phyloP scores from a whole-genome alignment of 108 stramenopile genomes.

The Stephanodiscus triporus region DNA sequence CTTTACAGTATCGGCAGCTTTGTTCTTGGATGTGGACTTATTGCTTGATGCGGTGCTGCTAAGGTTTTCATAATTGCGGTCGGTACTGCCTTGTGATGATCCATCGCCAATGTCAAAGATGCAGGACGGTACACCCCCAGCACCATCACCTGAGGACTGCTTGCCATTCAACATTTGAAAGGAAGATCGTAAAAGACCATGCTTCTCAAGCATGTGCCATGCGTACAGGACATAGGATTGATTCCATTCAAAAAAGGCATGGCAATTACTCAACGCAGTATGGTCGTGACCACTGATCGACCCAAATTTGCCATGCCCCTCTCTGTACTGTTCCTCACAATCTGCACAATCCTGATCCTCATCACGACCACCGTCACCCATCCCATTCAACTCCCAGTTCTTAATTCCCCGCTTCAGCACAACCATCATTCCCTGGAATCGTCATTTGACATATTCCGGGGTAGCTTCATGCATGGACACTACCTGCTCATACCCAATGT shows the following conservation, averaged over 20 bases:
- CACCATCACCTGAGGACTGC: too few species aligned
- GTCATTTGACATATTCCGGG: background rate
- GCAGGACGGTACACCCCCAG: too few species aligned
- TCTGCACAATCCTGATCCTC: conserved; percentile 16
- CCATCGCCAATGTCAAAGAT: too few species aligned
- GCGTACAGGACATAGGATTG: background rate
- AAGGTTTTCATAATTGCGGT: too few species aligned
- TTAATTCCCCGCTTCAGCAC: background rate
- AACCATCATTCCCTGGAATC: conserved; percentile 1
- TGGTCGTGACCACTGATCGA: background rate
- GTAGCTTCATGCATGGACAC: background rate
- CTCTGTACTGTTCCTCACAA: too few species aligned
- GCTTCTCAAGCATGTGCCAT: conserved; percentile 1
- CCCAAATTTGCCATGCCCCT: background rate
- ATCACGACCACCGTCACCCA: conserved; percentile 9
- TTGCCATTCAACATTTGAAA: too few species aligned
- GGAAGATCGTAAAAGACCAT: too few species aligned
- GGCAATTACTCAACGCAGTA: background rate
- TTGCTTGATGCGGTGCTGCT: too few species aligned
- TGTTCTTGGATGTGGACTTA: too few species aligned
- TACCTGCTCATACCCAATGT: background rate
- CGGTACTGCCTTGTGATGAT: too few species aligned
- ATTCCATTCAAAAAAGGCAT: background rate
- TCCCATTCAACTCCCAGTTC: conserved; percentile 15
- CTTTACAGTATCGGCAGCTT: too few species aligned